A percentile compares a stretch with the other conserved stretches of the same genome.
These are phyloP conservation scores for Eruca vesicaria DNA, from an alignment of 441 rosid species.

Conservation along the genomic window DNA sequence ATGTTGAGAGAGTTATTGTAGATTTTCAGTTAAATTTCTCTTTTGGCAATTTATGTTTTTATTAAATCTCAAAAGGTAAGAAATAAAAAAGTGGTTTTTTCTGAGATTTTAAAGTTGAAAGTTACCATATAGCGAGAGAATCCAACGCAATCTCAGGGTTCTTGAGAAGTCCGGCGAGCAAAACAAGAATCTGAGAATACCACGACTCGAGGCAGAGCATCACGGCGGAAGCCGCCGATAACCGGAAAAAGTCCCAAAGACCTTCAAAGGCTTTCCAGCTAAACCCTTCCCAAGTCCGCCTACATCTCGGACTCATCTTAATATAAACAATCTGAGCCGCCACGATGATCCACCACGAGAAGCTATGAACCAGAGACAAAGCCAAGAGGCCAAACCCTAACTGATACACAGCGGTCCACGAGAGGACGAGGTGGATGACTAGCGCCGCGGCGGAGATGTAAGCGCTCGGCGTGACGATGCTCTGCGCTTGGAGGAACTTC, in stretches of 20 bases:
- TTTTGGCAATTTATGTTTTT: background rate
- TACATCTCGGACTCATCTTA: conserved; percentile 31
- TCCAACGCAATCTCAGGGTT: conserved; percentile 36
- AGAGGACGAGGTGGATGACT: conserved; percentile 6
- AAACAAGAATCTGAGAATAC: conserved; percentile 41
- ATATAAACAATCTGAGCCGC: conserved; percentile 38
- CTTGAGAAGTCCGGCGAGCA: conserved; percentile 40
- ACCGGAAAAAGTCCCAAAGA: conserved; percentile 35
- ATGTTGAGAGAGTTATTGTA: background rate
- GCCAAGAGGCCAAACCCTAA: conserved; percentile 35
- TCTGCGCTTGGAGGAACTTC: conserved; percentile 29
- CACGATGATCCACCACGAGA: conserved; percentile 43
- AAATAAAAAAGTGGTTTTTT: background rate
- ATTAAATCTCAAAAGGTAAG: background rate
- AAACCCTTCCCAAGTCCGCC: conserved; percentile 37
- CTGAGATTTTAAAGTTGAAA: background rate
- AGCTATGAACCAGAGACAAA: conserved; percentile 36
- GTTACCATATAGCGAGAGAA: conserved; percentile 39
- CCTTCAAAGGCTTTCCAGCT: conserved; percentile 40
- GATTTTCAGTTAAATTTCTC: background rate
- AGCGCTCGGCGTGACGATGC: conserved; percentile 31
- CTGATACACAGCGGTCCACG: conserved; percentile 14
- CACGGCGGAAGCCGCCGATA: conserved; percentile 43
- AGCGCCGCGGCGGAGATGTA: conserved; percentile 26
- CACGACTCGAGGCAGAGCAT: conserved; percentile 42